phyloP scores from a whole-genome alignment of 495 filamentous ascomycete species.

The Friedmanniomyces simplex region DNA sequence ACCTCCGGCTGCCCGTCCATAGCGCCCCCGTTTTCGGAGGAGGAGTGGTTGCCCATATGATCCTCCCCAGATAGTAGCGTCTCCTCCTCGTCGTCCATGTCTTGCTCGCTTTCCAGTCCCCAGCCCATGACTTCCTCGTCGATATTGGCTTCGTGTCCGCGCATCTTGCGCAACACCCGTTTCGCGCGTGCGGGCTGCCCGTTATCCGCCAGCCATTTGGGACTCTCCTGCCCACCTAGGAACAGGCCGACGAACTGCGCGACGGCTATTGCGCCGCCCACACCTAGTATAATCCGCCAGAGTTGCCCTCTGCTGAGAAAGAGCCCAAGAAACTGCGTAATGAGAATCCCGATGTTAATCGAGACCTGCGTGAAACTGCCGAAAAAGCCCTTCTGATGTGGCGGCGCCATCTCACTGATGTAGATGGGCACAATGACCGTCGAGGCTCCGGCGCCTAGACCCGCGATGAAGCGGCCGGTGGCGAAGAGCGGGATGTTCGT shows the following conservation, averaged over 20 bases:
- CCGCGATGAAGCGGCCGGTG: slow-evolving; percentile 67
- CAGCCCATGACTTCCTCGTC: slow-evolving; percentile 60
- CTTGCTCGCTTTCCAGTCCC: slow-evolving; percentile 20
- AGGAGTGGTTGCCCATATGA: neutral
- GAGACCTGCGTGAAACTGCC: slow-evolving; percentile 88
- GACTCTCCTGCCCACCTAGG: slow-evolving; percentile 67
- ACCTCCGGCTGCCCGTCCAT: neutral
- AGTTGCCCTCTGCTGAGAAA: slow-evolving; percentile 67
- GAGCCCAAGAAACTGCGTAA: slow-evolving; percentile 72
- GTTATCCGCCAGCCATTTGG: slow-evolving; percentile 68
- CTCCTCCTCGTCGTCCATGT: slow-evolving; percentile 30
- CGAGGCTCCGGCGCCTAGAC: slow-evolving; percentile 73
- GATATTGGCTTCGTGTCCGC: slow-evolving; percentile 58
- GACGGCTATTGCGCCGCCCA: slow-evolving; percentile 58
- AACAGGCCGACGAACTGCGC: slow-evolving; percentile 56
- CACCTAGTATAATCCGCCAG: slow-evolving; percentile 74
- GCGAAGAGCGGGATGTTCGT: slow-evolving; percentile 54
- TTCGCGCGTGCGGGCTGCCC: slow-evolving; percentile 51
- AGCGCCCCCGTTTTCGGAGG: neutral
- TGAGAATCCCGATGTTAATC: slow-evolving; percentile 85
- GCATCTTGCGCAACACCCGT: slow-evolving; percentile 57
- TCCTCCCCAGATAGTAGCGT: slow-evolving; percentile 27
- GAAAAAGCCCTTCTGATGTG: slow-evolving; percentile 67
- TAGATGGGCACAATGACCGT: slow-evolving; percentile 95
- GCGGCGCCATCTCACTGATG: slow-evolving; percentile 82